A percentile compares a stretch with the other conserved stretches of the same genome.
These are phyloP conservation scores for Talaromyces sp. DNA, from an alignment of 2,329 filamentous ascomycete species.

Conservation along the genomic window DNA sequence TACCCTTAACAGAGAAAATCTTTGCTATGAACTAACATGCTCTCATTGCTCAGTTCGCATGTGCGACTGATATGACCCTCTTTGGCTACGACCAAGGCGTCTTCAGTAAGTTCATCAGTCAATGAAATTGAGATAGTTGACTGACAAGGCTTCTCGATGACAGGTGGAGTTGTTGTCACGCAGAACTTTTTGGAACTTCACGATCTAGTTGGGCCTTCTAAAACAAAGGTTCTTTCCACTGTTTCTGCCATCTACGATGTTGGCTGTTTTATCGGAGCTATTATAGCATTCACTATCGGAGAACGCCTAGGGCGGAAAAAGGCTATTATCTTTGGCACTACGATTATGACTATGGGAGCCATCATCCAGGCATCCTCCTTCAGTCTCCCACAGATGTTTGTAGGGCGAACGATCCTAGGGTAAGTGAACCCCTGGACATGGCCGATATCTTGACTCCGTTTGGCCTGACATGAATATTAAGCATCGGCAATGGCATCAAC, in stretches of 20 bases:
- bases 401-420: constrained; percentile 44
- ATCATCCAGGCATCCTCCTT: constrained; percentile 46
- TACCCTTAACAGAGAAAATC: too few species aligned
- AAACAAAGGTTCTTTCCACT: constrained; percentile 29
- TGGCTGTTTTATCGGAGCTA: constrained; percentile 54
- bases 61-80: constrained; percentile 41
- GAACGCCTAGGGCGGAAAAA: constrained; percentile 45
- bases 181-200: constrained; percentile 49
- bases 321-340: constrained; percentile 42
- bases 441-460: neutral
- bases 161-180: constrained; percentile 52
- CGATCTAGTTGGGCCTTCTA: constrained; percentile 36
- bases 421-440: too few species aligned
- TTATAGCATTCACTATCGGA: constrained; percentile 41
- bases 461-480: neutral
- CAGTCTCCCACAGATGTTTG: constrained; percentile 45
- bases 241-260: constrained; percentile 57
- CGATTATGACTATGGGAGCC: constrained; percentile 46
- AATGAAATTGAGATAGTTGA: neutral
- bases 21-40: neutral
- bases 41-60: neutral
- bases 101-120: constrained; percentile 36
- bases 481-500: constrained; percentile 49
- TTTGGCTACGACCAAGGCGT: constrained; percentile 49
- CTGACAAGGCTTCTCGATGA: constrained; percentile 26